Conservation (phyloP, 23 red algal species). For the Gracilaria vermiculophylla region DNA sequence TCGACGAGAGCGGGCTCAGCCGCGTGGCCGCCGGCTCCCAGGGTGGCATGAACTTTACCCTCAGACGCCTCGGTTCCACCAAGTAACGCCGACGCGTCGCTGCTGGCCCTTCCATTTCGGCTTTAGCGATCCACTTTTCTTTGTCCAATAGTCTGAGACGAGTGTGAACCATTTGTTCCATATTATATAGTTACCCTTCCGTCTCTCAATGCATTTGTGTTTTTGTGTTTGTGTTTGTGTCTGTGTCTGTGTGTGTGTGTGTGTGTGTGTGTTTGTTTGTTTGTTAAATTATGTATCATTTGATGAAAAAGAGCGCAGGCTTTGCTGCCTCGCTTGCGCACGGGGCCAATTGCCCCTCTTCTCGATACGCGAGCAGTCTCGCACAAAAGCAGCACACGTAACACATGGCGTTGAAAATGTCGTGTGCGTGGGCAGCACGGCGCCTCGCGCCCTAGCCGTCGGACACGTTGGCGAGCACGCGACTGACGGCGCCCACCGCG, state of each 20-base stretch:
- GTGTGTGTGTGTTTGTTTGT: too few species aligned
- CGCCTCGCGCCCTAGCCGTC: not conserved
- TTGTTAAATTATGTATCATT: slow-evolving; percentile 9
- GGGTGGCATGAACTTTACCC: slow-evolving; percentile 63
- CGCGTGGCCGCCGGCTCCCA: slow-evolving; percentile 50
- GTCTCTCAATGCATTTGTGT: not conserved
- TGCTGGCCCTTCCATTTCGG: too few species aligned
- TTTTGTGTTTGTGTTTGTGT: too few species aligned
- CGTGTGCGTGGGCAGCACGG: not conserved
- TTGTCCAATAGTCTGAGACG: not conserved
- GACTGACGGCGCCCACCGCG: not conserved
- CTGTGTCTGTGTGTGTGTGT: too few species aligned
- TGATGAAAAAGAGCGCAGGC: not conserved
- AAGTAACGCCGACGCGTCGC: too few species aligned
- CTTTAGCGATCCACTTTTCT: too few species aligned
- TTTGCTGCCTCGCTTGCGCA: not conserved
- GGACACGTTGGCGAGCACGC: not conserved
- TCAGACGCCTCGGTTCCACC: slow-evolving; percentile 43
- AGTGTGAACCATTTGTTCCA: not conserved
- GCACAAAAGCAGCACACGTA: not conserved
- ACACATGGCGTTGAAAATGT: not conserved
- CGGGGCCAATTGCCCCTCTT: not conserved
- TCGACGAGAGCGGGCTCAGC: slow-evolving; percentile 78
- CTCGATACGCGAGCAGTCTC: not conserved
- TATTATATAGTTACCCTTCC: not conserved